phyloP scores from a whole-genome alignment of 108 stramenopile genomes.

The Nannochloropsis gaditana region DNA sequence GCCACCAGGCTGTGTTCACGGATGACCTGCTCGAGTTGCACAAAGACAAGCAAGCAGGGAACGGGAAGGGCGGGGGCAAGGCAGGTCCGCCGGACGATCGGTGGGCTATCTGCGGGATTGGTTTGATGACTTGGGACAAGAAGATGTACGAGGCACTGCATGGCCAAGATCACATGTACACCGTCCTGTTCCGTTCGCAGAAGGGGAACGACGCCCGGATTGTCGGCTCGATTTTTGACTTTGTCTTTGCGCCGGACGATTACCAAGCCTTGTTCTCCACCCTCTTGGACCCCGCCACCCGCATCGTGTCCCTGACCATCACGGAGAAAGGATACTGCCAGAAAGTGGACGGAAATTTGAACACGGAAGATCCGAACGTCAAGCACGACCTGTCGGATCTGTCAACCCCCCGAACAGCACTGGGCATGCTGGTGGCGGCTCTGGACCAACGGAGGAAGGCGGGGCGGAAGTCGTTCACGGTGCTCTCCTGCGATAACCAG shows the following conservation, averaged over 20 bases:
- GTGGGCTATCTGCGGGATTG: conserved; percentile 59
- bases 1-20: conserved; percentile 55
- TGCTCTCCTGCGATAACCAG: conserved; percentile 60
- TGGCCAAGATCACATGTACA: conserved; percentile 56
- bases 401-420: conserved; percentile 34
- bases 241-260: conserved; percentile 40
- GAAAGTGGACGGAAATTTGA: conserved; percentile 48
- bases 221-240: conserved; percentile 50
- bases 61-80: not conserved
- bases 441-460: conserved; percentile 31
- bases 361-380: conserved; percentile 45
- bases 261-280: not conserved
- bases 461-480: conserved; percentile 48
- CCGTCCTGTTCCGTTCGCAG: conserved; percentile 46
- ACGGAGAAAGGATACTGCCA: conserved; percentile 63
- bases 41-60: not conserved
- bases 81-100: conserved; percentile 7
- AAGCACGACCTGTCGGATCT: conserved; percentile 40
- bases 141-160: conserved; percentile 53
- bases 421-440: conserved; percentile 46
- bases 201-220: conserved; percentile 35
- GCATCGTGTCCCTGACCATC: conserved; percentile 56
- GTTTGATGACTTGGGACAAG: conserved; percentile 50
- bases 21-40: conserved; percentile 53
- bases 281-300: conserved; percentile 28